Conservation (phyloP, 2,329 filamentous ascomycete species). For the Fusarium verrucosum region DNA sequence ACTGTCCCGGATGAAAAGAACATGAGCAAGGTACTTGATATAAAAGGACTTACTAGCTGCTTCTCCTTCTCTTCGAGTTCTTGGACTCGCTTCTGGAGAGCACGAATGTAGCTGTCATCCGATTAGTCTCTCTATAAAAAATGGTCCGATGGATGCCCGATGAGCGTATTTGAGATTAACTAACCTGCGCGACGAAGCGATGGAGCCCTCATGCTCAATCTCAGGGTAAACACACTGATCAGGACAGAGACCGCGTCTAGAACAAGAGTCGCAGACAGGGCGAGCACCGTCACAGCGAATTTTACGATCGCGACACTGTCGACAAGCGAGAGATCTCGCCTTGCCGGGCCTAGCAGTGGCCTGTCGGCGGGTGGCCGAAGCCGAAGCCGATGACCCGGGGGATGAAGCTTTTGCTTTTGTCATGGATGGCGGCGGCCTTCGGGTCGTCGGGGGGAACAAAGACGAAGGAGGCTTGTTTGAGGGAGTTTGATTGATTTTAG, state of each 20-base stretch:
- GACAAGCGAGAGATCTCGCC: slow-evolving; percentile 42
- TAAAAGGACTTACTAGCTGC: slow-evolving; percentile 35
- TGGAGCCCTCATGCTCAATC: slow-evolving; percentile 44
- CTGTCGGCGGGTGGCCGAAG: slow-evolving; percentile 35
- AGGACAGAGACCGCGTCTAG: slow-evolving; percentile 36
- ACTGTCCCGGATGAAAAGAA: neutral
- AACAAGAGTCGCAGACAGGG: slow-evolving; percentile 43
- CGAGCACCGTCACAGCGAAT: slow-evolving; percentile 44
- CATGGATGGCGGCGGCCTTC: slow-evolving; percentile 1
- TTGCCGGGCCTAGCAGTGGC: slow-evolving; percentile 33
- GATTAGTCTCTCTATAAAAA: slow-evolving; percentile 4
- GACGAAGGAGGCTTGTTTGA: neutral
- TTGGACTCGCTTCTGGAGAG: slow-evolving; percentile 42
- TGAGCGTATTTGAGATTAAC: too few relatives aligned
- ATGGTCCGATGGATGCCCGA: neutral
- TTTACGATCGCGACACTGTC: slow-evolving; percentile 46
- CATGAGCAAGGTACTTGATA: neutral
- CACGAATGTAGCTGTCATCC: slow-evolving; percentile 39
- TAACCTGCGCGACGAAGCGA: slow-evolving; percentile 43
- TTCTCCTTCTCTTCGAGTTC: slow-evolving; percentile 43
- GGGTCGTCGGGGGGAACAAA: neutral
- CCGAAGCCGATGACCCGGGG: slow-evolving; percentile 32
- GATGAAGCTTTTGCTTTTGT: slow-evolving; percentile 20
- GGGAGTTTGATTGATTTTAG: slow-evolving; percentile 2
- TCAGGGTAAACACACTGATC: slow-evolving; percentile 44